Evolutionary conservation across 495 filamentous ascomycete genomes (phyloP).

Genomic region (Acidomyces sp.): DNA sequence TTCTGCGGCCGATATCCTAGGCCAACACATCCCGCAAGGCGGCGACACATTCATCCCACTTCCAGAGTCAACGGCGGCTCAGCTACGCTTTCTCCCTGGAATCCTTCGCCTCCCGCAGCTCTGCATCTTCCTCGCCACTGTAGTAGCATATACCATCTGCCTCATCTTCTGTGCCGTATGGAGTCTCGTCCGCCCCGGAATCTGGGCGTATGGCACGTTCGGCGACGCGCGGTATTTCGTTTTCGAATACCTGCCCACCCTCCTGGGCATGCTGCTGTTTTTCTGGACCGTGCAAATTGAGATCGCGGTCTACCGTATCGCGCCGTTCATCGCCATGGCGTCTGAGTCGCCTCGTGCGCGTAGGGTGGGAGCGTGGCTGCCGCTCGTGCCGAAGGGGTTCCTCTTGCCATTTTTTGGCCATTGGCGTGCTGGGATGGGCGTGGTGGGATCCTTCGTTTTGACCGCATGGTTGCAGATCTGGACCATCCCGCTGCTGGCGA

Average conservation of each 20-base stretch:
- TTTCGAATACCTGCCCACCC: constrained; percentile 68
- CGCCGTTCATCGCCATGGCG: constrained; percentile 66
- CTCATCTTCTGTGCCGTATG: constrained; percentile 63
- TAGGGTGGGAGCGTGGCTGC: constrained; percentile 37
- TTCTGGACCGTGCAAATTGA: constrained; percentile 64
- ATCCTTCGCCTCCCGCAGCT: constrained; percentile 53
- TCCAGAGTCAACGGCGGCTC: constrained; percentile 30
- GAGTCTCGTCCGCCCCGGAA: constrained; percentile 47
- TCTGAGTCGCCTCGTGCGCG: constrained; percentile 39
- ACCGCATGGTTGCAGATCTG: constrained; percentile 52
- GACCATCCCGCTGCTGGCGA: constrained; percentile 52
- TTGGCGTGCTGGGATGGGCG: constrained; percentile 41
- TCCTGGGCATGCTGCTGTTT: constrained; percentile 58
- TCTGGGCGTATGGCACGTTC: constrained; percentile 51
- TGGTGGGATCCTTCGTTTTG: constrained; percentile 42
- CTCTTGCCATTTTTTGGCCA: constrained; percentile 46
- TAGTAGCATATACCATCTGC: constrained; percentile 56
- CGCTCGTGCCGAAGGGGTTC: constrained; percentile 42
- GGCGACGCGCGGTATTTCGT: constrained; percentile 69
- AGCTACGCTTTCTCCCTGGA: constrained; percentile 51
- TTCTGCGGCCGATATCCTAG: neutral
- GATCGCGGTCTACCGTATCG: constrained; percentile 57
- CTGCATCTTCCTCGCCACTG: constrained; percentile 42
- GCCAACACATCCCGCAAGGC: constrained; percentile 2
- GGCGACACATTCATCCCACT: constrained; percentile 42